Percentiles rank a stretch among this genome's conserved stretches.
Conservation (phyloP, 139 green algal species). For the Choricystis sp. region DNA sequence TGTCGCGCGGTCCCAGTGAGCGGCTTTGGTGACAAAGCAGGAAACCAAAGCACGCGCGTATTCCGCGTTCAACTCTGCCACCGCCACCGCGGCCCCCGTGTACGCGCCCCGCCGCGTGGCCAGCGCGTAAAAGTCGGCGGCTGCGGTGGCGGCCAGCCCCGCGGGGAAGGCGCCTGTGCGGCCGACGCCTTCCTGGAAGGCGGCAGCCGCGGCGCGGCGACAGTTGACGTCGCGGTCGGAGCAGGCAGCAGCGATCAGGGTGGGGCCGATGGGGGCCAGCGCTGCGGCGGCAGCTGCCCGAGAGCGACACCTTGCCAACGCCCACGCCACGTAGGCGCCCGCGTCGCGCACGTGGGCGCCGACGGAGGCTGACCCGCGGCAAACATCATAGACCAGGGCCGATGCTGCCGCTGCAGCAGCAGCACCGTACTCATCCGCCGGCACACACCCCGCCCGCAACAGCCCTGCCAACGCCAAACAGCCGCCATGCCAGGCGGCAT, state of each 20-base stretch:
- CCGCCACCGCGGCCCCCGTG: slow-evolving; percentile 31
- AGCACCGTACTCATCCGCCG: slow-evolving; percentile 33
- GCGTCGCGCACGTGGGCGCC: slow-evolving; percentile 89
- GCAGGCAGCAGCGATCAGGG: slow-evolving; percentile 69
- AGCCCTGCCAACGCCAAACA: slow-evolving; percentile 88
- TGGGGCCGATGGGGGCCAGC: slow-evolving; percentile 35
- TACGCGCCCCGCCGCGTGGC: slow-evolving; percentile 28
- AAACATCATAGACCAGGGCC: slow-evolving; percentile 83
- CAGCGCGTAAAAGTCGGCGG: slow-evolving; percentile 50
- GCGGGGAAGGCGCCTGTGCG: slow-evolving; percentile 70
- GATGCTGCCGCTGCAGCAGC: slow-evolving; percentile 27
- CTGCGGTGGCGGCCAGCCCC: slow-evolving; percentile 76
- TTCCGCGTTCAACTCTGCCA: slow-evolving; percentile 29
- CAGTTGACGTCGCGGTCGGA: slow-evolving; percentile 79
- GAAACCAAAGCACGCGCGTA: slow-evolving; percentile 46
- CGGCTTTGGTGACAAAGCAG: slow-evolving; percentile 74
- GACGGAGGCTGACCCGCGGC: slow-evolving; percentile 56
- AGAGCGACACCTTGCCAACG: slow-evolving; percentile 73
- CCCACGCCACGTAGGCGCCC: slow-evolving; percentile 94
- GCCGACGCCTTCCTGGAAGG: slow-evolving; percentile 84
- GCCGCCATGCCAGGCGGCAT: slow-evolving; percentile 84
- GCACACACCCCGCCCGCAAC: slow-evolving; percentile 18
- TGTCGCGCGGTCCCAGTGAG: slow-evolving; percentile 80
- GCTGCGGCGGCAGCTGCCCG: slow-evolving; percentile 29
- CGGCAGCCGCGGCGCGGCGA: slow-evolving; percentile 75